phyloP scores from a whole-genome alignment of 75 land plant genomes.

The Selaginella tamariscina region DNA sequence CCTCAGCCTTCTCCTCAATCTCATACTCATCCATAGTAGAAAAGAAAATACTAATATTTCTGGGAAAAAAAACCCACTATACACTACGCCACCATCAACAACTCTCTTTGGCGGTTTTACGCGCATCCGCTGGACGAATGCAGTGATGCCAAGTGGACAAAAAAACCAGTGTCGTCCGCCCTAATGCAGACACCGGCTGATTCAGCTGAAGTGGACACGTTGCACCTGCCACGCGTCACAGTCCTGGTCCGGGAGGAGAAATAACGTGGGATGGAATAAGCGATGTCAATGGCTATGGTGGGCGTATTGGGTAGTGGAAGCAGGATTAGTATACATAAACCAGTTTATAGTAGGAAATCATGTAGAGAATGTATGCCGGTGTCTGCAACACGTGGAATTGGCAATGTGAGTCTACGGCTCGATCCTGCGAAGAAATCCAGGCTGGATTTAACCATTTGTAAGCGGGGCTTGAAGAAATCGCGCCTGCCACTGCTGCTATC shows the following conservation, averaged over 20 bases:
- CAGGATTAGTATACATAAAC: no score
- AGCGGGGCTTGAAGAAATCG: conserved; percentile 28
- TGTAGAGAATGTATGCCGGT: no score
- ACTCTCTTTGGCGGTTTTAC: not conserved
- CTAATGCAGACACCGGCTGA: not conserved
- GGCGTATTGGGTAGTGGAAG: no score
- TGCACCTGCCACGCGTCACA: not conserved
- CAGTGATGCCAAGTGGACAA: not conserved
- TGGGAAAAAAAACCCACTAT: no score
- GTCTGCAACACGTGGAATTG: no score
- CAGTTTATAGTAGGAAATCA: no score
- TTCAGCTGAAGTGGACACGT: not conserved
- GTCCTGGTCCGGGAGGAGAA: not conserved
- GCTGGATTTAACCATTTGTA: no score
- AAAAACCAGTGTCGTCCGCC: no score
- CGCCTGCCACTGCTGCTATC: conserved; percentile 39
- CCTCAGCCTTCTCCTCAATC: not conserved
- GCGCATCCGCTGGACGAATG: conserved; percentile 1
- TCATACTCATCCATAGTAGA: not conserved
- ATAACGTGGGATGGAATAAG: not conserved
- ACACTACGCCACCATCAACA: not conserved
- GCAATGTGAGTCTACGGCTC: not conserved
- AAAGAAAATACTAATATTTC: no score
- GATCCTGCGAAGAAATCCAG: no score
- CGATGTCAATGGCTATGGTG: no score